phyloP scores from a whole-genome alignment of 306 rosid genomes.

The Amphicarpaea edgeworthii region DNA sequence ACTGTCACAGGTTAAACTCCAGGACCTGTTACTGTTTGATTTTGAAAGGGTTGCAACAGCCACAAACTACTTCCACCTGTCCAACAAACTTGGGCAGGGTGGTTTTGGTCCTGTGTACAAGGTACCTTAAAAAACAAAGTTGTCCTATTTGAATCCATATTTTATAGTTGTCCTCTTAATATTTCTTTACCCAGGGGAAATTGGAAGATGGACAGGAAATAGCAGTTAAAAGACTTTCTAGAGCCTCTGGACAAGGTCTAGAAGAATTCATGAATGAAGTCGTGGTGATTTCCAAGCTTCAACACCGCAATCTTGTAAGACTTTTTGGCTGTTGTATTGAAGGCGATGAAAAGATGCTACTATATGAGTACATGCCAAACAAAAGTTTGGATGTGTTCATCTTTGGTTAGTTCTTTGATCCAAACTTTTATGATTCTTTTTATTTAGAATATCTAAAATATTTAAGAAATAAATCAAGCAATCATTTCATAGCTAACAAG shows the following conservation, averaged over 20 bases:
- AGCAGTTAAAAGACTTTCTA: constrained; percentile 52
- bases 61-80: constrained; percentile 25
- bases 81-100: constrained; percentile 43
- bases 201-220: constrained; percentile 40
- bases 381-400: constrained; percentile 42
- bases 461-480: no score
- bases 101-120: constrained; percentile 46
- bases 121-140: constrained; percentile 13
- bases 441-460: no score
- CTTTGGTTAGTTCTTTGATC: constrained; percentile 39
- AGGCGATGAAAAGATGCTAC: constrained; percentile 24
- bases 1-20: constrained; percentile 23
- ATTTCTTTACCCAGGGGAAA: constrained; percentile 28
- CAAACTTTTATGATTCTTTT: not conserved
- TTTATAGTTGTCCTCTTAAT: not conserved
- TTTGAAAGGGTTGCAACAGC: constrained; percentile 17
- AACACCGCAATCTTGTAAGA: constrained; percentile 49
- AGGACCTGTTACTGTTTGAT: constrained; percentile 10
- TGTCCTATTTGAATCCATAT: not conserved
- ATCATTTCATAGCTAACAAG: no score
- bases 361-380: constrained; percentile 41
- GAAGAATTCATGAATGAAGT: constrained; percentile 54
- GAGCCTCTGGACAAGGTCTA: constrained; percentile 44
- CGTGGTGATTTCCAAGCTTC: constrained; percentile 42
- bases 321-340: constrained; percentile 47